These are phyloP conservation scores for Centaurea solstitialis DNA, from an alignment of 129 eudicot species.

Conservation along the genomic window DNA sequence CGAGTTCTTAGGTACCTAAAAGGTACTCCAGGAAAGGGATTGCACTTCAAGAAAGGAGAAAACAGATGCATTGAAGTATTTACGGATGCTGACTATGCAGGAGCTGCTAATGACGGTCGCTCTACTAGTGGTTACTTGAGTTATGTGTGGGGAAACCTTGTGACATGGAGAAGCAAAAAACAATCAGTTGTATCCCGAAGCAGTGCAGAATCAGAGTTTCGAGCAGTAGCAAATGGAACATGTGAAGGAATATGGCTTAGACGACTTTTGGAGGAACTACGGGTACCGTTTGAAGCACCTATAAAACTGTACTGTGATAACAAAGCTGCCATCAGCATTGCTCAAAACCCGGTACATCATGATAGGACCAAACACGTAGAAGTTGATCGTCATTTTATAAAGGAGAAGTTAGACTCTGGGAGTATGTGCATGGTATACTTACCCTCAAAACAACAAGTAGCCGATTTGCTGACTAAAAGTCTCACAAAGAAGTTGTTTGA, in stretches of 20 bases:
- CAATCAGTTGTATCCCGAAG: background rate
- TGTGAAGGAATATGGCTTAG: constrained; percentile 4
- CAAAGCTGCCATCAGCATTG: background rate
- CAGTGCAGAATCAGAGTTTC: background rate
- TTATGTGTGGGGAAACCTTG: background rate
- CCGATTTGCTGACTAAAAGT: too few relatives aligned
- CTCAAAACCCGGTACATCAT: background rate
- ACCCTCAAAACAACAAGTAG: too few relatives aligned
- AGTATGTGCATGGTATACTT: too few relatives aligned
- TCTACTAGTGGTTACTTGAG: background rate
- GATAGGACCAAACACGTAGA: background rate
- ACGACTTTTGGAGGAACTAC: background rate
- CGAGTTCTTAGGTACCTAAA: background rate
- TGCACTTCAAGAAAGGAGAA: background rate
- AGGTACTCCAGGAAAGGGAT: background rate
- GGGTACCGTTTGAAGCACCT: background rate
- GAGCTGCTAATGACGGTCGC: background rate
- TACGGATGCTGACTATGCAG: background rate
- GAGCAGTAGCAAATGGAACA: background rate
- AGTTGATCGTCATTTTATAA: background rate
- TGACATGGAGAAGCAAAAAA: background rate
- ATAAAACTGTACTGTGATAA: background rate
- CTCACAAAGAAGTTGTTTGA: too few relatives aligned
- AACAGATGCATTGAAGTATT: background rate
- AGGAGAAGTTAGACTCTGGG: background rate